Percentiles rank a stretch among this genome's conserved stretches.
Conservation (phyloP, 164 flowering plant genomes). For the Chimonanthus salicifolius region DNA sequence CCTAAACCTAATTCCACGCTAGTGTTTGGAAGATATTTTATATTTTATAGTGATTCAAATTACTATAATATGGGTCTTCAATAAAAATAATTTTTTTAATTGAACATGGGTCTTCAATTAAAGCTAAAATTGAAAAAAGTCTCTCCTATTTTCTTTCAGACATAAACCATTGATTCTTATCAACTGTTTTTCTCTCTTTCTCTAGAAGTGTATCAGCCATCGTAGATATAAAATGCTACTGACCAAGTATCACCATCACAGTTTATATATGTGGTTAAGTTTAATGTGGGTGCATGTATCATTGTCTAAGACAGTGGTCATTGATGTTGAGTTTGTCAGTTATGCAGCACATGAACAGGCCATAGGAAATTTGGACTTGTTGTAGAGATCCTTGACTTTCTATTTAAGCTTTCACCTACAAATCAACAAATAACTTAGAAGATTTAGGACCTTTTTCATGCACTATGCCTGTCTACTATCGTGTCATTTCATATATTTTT, state of each 20-base stretch:
- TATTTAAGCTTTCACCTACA: neutral
- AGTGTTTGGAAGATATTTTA: no score
- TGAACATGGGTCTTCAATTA: no score
- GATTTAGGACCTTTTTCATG: neutral
- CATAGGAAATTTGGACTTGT: neutral
- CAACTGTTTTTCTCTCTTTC: no score
- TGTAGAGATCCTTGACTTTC: slow-evolving; percentile 1
- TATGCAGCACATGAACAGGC: neutral
- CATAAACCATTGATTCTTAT: no score
- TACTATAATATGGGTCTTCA: no score
- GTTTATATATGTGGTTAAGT: neutral
- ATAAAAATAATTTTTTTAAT: no score
- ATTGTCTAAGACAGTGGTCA: neutral
- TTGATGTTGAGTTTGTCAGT: neutral
- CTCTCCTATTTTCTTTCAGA: no score
- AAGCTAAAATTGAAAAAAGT: no score
- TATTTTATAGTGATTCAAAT: no score
- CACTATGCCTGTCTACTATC: neutral
- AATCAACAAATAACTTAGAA: neutral
- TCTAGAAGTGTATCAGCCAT: neutral
- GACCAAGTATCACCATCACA: neutral
- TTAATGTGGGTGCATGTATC: neutral
- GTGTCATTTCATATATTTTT: neutral
- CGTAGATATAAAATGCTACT: neutral
- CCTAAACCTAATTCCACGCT: no score